phyloP scores from a whole-genome alignment of 2,329 filamentous ascomycete species.

The Fusarium robinianum region DNA sequence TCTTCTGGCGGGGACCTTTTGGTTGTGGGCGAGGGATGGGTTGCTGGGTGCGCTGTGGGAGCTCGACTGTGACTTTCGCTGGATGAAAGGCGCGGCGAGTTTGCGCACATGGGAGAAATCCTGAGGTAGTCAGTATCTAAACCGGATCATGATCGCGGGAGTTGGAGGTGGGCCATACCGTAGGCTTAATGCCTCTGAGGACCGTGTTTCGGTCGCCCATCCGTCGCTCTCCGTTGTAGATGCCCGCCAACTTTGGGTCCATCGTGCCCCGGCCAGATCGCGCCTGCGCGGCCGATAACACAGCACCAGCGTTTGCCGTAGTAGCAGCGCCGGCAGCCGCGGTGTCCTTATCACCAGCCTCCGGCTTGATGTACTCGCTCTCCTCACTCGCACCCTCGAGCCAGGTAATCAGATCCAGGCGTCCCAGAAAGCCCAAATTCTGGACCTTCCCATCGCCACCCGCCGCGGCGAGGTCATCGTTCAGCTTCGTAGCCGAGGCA shows the following conservation, averaged over 20 bases:
- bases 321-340: conserved; percentile 48
- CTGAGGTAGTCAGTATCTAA: conserved; percentile 49
- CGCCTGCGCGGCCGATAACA: conserved; percentile 50
- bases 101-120: conserved; percentile 96
- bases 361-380: conserved; percentile 87
- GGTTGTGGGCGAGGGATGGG: conserved; percentile 57
- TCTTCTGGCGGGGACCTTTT: conserved; percentile 54
- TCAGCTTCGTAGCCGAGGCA: conserved; percentile 76
- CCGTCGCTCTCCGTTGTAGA: conserved; percentile 88
- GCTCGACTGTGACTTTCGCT: conserved; percentile 55
- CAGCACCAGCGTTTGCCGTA: conserved; percentile 45
- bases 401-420: conserved; percentile 90
- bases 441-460: conserved; percentile 72
- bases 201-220: conserved; percentile 93
- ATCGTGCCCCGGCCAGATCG: conserved; percentile 67
- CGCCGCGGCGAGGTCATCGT: conserved; percentile 70
- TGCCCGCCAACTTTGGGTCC: conserved; percentile 81
- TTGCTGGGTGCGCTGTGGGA: conserved; percentile 47
- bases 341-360: conserved; percentile 65
- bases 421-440: conserved; percentile 89
- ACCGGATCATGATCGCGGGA: neutral
- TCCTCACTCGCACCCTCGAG: conserved; percentile 87
- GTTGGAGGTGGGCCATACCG: conserved; percentile 59
- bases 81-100: conserved; percentile 76
- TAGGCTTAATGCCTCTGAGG: conserved; percentile 84